Base-by-base conservation (phyloP, 2,329 filamentous ascomycete genomes). In the Emericellopsis atlantica region DNA sequence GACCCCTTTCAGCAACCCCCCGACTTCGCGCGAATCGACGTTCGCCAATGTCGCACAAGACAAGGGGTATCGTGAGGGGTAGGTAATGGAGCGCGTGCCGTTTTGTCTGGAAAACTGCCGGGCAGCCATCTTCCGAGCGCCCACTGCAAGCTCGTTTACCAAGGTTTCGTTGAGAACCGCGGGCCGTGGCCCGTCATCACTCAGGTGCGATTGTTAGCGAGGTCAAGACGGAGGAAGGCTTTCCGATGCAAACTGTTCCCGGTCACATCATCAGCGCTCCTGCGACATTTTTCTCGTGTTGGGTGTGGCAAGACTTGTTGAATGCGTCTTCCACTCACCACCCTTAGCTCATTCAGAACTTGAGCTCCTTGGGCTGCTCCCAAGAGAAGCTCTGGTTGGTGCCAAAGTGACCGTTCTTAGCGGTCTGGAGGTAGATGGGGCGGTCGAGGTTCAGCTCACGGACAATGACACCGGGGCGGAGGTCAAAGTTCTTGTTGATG, bases 391-490 rank as follows among this genome's bases (percentile, higher is more conserved):
- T 73, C 79, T 95, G 92, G 84, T 95, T 92, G 69, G 88, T 94
- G 52, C 74, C 74, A 70, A 98, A 98, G 79, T 98, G 92, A 56
- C 92, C 92, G 72, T 96, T 96, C 85, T 95, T 95, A 70, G 92
- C 92, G 44, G 92, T 98, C 74, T 90, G 78, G 77, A 80, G 80
- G 82, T 98, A 98, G 74, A 96, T 95, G 61, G 92, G 92, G 69
- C 88, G 87, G 66, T 80, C 83, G 51, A 98, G 78, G 70, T 92
- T 83, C 51, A 98, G 84, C 72, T 95, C 89, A 73, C 87, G 87
- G 69, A 96, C 92, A 58, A 98, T 96, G 65, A 95, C 88, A 81
- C 92, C 92, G 44, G 92, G 92, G 59, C 92, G 81, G 66, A 98
- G 79, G 71, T 98, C 89, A 61, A 98, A 98, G 84, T 98, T 96